These are phyloP conservation scores for Ustilago trichophora DNA, from an alignment of 1,284 basidiomycete species.

Conservation along the genomic window DNA sequence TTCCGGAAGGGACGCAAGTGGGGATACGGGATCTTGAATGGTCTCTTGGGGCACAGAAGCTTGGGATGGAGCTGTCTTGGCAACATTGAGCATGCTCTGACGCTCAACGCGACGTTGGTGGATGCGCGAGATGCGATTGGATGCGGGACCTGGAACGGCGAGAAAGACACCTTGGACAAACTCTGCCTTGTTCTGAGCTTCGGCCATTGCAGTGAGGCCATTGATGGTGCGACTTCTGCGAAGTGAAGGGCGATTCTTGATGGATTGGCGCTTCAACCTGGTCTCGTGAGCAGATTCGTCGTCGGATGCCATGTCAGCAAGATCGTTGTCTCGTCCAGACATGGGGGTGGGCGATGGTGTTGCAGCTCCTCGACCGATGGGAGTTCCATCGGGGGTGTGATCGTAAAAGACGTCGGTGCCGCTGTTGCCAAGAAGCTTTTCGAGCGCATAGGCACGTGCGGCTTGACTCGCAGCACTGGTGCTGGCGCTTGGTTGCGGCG, in stretches of 20 bases:
- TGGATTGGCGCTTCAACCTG: slow-evolving; percentile 25
- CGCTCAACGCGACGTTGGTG: slow-evolving; percentile 36
- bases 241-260: slow-evolving; percentile 28
- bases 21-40: background rate
- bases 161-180: slow-evolving; percentile 50
- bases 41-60: slow-evolving; percentile 5
- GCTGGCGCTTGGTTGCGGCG: slow-evolving; percentile 53
- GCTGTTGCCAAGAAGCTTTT: slow-evolving; percentile 61
- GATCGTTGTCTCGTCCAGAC: slow-evolving; percentile 9
- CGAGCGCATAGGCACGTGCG: slow-evolving; percentile 62
- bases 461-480: slow-evolving; percentile 61
- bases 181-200: slow-evolving; percentile 51
- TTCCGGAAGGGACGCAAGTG: background rate
- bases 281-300: slow-evolving; percentile 34
- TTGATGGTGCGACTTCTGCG: slow-evolving; percentile 53
- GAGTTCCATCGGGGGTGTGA: slow-evolving; percentile 39
- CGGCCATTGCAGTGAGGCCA: slow-evolving; percentile 54
- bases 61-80: slow-evolving; percentile 1
- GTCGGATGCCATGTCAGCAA: slow-evolving; percentile 38
- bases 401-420: slow-evolving; percentile 46
- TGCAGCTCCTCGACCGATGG: slow-evolving; percentile 29
- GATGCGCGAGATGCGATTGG: slow-evolving; percentile 43
- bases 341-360: slow-evolving; percentile 27
- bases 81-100: slow-evolving; percentile 31
- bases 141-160: slow-evolving; percentile 41